Percentiles rank a stretch among this genome's conserved stretches.
Conservation (phyloP, 1,284 basidiomycete genomes). For the Ustilago vetiveriae region DNA sequence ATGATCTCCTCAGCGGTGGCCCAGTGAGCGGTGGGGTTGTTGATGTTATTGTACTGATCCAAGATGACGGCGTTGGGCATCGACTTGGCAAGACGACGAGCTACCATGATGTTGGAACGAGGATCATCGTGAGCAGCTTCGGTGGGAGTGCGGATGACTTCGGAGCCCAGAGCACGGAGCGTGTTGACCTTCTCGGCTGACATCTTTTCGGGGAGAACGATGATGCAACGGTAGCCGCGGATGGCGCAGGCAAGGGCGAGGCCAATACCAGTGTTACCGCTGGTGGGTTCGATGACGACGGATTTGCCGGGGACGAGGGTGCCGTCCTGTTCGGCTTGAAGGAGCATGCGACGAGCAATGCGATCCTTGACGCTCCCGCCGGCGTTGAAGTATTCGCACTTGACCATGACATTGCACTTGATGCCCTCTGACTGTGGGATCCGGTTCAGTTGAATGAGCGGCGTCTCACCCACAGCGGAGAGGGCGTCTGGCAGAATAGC, state of each 20-base stretch:
- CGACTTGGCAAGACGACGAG: slow-evolving; percentile 77
- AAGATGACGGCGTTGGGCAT: slow-evolving; percentile 89
- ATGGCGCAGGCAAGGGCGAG: slow-evolving; percentile 81
- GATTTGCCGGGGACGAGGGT: slow-evolving; percentile 86
- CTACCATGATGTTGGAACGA: slow-evolving; percentile 89
- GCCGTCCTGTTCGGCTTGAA: slow-evolving; percentile 87
- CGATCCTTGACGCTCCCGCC: slow-evolving; percentile 96
- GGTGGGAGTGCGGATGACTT: slow-evolving; percentile 93
- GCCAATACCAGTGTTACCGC: slow-evolving; percentile 87
- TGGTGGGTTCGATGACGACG: slow-evolving; percentile 86
- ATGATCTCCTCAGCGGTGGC: slow-evolving; percentile 63
- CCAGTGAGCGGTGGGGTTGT: slow-evolving; percentile 70
- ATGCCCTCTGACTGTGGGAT: slow-evolving; percentile 79
- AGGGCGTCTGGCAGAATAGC: slow-evolving; percentile 71
- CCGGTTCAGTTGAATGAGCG: slow-evolving; percentile 84
- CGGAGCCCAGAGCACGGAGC: slow-evolving; percentile 87
- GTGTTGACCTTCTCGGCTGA: slow-evolving; percentile 93
- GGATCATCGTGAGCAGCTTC: slow-evolving; percentile 85
- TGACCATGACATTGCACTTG: slow-evolving; percentile 91
- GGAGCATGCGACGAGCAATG: slow-evolving; percentile 87
- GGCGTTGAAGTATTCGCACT: slow-evolving; percentile 87
- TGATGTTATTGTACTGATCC: slow-evolving; percentile 79
- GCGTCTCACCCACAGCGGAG: slow-evolving; percentile 87
- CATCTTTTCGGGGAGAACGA: slow-evolving; percentile 94
- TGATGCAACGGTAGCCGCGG: slow-evolving; percentile 82